These are phyloP conservation scores for Claviceps arundinis DNA, from an alignment of 2,329 filamentous ascomycete species.

Conservation along the genomic window DNA sequence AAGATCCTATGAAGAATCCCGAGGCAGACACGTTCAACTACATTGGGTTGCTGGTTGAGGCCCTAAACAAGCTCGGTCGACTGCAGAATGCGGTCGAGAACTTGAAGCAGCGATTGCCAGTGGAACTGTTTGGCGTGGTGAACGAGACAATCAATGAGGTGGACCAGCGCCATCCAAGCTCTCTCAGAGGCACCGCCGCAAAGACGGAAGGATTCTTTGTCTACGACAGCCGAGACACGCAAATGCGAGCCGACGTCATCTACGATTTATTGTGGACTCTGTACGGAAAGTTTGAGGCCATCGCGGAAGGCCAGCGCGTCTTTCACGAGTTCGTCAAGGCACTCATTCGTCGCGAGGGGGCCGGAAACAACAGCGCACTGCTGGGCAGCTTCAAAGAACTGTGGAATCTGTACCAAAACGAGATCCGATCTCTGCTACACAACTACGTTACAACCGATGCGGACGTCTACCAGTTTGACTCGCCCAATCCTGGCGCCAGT, in stretches of 20 bases:
- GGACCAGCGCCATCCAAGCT: conserved; percentile 81
- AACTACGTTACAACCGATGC: conserved; percentile 93
- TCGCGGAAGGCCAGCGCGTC: conserved; percentile 86
- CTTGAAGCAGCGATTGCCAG: conserved; percentile 83
- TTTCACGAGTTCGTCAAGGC: conserved; percentile 85
- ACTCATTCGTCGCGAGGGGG: conserved; percentile 70
- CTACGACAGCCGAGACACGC: conserved; percentile 56
- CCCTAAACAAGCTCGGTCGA: conserved; percentile 77
- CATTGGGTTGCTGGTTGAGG: conserved; percentile 73
- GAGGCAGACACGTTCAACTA: conserved; percentile 95
- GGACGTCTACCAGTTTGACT: conserved; percentile 53
- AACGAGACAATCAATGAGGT: conserved; percentile 93
- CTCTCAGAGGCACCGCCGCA: conserved; percentile 44
- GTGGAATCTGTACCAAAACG: conserved; percentile 96
- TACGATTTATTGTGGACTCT: conserved; percentile 85
- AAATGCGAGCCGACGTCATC: conserved; percentile 71
- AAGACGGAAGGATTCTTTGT: conserved; percentile 45
- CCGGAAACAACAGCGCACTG: conserved; percentile 49
- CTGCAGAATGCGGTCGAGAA: conserved; percentile 78
- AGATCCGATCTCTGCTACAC: conserved; percentile 86
- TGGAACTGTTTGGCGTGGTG: conserved; percentile 86
- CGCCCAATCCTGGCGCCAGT: conserved; percentile 34
- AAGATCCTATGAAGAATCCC: conserved; percentile 85
- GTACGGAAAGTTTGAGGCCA: conserved; percentile 94
- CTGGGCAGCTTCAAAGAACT: conserved; percentile 88